Base-by-base conservation (phyloP, 2,329 filamentous ascomycete species). In the Colletotrichum scovillei region DNA sequence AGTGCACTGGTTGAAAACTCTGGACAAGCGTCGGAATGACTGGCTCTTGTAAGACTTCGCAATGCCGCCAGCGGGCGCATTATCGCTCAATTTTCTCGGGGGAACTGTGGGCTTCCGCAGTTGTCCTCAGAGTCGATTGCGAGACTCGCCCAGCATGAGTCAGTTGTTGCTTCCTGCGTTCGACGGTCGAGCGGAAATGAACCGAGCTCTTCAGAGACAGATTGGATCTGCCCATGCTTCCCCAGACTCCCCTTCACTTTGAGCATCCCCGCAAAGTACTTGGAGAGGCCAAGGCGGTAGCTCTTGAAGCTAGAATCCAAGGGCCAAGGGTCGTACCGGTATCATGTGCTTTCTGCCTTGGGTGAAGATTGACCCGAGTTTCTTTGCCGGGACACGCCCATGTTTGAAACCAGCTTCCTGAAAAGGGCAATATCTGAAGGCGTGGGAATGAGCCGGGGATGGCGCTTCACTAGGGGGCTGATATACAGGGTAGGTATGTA, bases 211-310 rank as follows among this genome's bases (percentile, higher is more conserved):
- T 63, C 62, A 60, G 38, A 58, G 67, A 67, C 62, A 59, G 49
- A 64, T 28, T 74, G 66, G 66, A 62, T 71, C 71, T 71, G 52
- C 71, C 70, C 57, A 71, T 64, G 66, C 71, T 75, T 75, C 73
- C 73, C 73, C 73, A 67, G 73, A 75, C 71, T 63, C 46, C 35
- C 57, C 59, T 42, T 57, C 57, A 16, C 46, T 60, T 57, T 16
- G 28, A 63, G 56, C 16, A 67, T 52, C 73, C 73, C 73, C 65
- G 73, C 73, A 59, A 73, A 57, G 52, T 56, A 14, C 55, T 46
- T 53, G 42, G 42, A 64, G 49, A 67, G 63, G 58, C 59, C 66
- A 56, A 59, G 70, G 52, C 53, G 67, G 53, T 52, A 67, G 70
- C 67, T 66, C 56, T 28, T 22, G 28, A 60, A 62, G 67, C 67